Evolutionary conservation across 164 flowering plant genomes (phyloP).

Genomic region (Magnolia sinica): DNA sequence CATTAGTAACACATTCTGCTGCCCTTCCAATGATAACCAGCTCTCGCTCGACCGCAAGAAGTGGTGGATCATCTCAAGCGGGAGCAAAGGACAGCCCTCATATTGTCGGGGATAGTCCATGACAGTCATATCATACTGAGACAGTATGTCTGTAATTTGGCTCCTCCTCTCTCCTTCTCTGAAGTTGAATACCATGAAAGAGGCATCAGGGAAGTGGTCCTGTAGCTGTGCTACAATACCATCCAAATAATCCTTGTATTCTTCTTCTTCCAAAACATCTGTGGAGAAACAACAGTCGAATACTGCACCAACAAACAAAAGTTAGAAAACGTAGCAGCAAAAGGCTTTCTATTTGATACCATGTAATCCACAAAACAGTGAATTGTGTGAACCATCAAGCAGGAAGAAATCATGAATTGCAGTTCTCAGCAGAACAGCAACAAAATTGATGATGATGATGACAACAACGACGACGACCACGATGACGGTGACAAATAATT

Average conservation of each 20-base stretch:
- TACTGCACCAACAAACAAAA: constrained; percentile 43
- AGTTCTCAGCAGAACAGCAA: too few species aligned
- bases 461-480: too few species aligned
- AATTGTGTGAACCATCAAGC: too few species aligned
- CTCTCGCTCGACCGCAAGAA: constrained; percentile 87
- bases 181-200: constrained; percentile 94
- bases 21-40: constrained; percentile 89
- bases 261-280: constrained; percentile 76
- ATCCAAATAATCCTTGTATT: constrained; percentile 74
- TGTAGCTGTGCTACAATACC: constrained; percentile 86
- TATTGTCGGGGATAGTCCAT: constrained; percentile 95
- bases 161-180: constrained; percentile 83
- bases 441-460: too few species aligned
- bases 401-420: too few species aligned
- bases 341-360: too few species aligned
- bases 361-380: too few species aligned
- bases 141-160: constrained; percentile 68
- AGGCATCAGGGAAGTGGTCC: constrained; percentile 81
- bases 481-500: too few species aligned
- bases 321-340: not conserved
- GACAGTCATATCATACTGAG: constrained; percentile 87
- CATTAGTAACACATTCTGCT: constrained; percentile 87
- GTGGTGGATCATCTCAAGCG: constrained; percentile 88
- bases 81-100: constrained; percentile 80
- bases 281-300: constrained; percentile 97